These are phyloP conservation scores for Parasarocladium wereldwijsianum DNA, from an alignment of 2,329 filamentous ascomycete genomes.

Conservation along the genomic window DNA sequence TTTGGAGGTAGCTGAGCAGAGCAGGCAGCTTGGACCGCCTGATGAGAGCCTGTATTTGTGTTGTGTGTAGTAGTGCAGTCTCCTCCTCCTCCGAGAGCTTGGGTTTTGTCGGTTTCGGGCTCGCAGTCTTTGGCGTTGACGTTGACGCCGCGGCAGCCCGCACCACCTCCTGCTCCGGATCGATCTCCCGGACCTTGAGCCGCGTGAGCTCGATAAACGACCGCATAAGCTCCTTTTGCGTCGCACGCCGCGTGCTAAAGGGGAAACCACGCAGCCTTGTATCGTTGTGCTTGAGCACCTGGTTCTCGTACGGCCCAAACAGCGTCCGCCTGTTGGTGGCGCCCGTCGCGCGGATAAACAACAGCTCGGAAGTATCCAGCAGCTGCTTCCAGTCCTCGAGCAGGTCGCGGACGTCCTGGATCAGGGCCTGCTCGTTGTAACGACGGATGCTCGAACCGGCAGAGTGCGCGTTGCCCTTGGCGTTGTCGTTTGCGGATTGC, in stretches of 20 bases:
- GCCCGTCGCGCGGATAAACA: conserved; percentile 85
- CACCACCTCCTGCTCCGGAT: conserved; percentile 49
- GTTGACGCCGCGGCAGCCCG: conserved; percentile 16
- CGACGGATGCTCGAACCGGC: conserved; percentile 79
- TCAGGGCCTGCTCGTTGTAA: conserved; percentile 85
- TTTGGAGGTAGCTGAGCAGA: conserved; percentile 68
- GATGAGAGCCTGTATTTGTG: conserved; percentile 76
- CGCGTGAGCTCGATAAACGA: conserved; percentile 88
- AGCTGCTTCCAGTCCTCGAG: conserved; percentile 73
- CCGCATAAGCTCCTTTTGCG: conserved; percentile 87
- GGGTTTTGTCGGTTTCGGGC: conserved; percentile 38
- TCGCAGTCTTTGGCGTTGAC: conserved; percentile 19
- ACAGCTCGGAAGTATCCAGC: conserved; percentile 68
- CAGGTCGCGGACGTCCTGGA: conserved; percentile 73
- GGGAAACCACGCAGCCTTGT: conserved; percentile 73
- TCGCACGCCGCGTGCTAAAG: conserved; percentile 82
- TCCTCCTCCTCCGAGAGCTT: conserved; percentile 76
- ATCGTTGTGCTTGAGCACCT: conserved; percentile 69
- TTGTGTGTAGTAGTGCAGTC: conserved; percentile 65
- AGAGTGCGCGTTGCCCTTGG: conserved; percentile 89
- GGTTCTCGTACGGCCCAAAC: conserved; percentile 82
- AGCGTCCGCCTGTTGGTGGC: conserved; percentile 73
- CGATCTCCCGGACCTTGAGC: conserved; percentile 68
- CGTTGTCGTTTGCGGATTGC: conserved; percentile 83
- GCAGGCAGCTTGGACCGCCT: conserved; percentile 82